Evolutionary conservation across 208 protist species (phyloP), one percentile per base, ranked within the genome.

Genomic region (Leishmania braziliensis): DNA sequence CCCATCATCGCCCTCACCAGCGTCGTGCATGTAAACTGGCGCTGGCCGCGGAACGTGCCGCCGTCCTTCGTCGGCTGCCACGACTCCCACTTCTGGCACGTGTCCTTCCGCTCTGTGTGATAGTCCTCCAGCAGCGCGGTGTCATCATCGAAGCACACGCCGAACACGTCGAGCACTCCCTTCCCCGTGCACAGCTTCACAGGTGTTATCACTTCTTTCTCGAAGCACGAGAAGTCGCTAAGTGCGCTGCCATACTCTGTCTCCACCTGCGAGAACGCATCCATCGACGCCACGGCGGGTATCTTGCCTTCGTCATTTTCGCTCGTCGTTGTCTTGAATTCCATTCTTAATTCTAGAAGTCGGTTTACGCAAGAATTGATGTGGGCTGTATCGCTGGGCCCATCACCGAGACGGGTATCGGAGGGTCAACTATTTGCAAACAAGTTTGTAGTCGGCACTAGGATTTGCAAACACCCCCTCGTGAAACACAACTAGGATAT

Each of bases 231-330:
- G 84, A 48, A 73, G 84, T 84, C 79, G 79, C 90, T 93, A 10
- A 95, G 74, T 20, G 84, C 87, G 2, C 77, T 90, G 60, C 92
- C 92, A 77, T 92, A 91, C 65, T 93, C 86, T 18, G 89, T 95
- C 43, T 75, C 82, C 14, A 95, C 86, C 72, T 87, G 77, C 39
- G 82, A 89, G 81, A 94, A 88, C 4, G 86, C 91, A 12, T 92
- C 81, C 68, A 94, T 43, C 56, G 88, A 86, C 14, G 77, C 70
- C 43, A 88, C 86, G 46, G 80, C 60, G 29, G 91, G 91, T 73
- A 91, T 82, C 78, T 92, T 89, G 53, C 43, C 78, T 16, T 87
- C 65, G 72, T 88, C 82, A n/a, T 88, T 78, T 58, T 86, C 84
- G 68, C 87, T 79, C 29, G 89, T 93, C 26, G 81, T 78, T 60